These are phyloP conservation scores for Umbelopsis sp. DNA, from an alignment of 192 early-diverging fungal species.

Conservation along the genomic window DNA sequence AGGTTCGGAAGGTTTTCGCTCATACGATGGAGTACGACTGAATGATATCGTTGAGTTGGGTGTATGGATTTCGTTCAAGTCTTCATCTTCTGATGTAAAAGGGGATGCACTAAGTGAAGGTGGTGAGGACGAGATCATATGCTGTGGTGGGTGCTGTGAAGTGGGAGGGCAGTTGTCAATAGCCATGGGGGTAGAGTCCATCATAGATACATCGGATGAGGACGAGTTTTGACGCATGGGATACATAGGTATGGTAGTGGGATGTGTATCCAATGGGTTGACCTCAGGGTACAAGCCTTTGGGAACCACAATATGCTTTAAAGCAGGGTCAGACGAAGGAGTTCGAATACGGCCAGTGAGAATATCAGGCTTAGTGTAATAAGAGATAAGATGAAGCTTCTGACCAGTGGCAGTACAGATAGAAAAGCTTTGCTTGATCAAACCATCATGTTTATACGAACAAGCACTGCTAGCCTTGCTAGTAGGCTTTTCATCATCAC, in stretches of 20 bases:
- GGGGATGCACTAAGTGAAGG: conserved; percentile 45
- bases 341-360: conserved; percentile 64
- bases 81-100: conserved; percentile 40
- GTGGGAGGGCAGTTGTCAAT: neutral
- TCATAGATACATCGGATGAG: conserved; percentile 4
- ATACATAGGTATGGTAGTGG: conserved; percentile 33
- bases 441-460: conserved; percentile 75
- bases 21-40: conserved; percentile 14
- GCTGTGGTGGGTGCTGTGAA: neutral
- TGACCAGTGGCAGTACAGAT: conserved; percentile 80
- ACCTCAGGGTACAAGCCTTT: conserved; percentile 87
- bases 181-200: neutral
- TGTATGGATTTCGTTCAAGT: conserved; percentile 27
- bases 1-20: conserved; percentile 3
- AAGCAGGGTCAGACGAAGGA: conserved; percentile 66
- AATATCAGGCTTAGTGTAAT: conserved; percentile 85
- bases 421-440: conserved; percentile 88
- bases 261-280: conserved; percentile 39
- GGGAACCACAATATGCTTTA: conserved; percentile 70
- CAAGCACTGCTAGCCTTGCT: conserved; percentile 38
- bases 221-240: conserved; percentile 26
- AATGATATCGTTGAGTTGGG: conserved; percentile 19
- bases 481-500: conserved; percentile 36
- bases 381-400: conserved; percentile 87
- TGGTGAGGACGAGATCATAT: conserved; percentile 16